Conservation (phyloP, 2,329 filamentous ascomycete species). For the Aspergillus quadricinctus region DNA sequence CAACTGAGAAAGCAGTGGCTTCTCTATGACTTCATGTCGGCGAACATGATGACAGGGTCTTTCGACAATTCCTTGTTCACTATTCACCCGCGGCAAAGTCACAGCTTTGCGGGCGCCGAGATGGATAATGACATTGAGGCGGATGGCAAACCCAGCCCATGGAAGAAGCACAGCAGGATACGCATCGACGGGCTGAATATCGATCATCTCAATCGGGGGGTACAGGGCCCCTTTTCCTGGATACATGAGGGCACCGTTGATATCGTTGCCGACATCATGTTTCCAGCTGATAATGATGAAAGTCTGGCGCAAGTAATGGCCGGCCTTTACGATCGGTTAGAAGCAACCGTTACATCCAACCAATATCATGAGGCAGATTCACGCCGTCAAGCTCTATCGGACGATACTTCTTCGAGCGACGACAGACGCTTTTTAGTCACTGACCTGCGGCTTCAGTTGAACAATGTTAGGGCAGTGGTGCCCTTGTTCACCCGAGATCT, state of each 20-base stretch:
- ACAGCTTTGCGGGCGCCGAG: conserved; percentile 67
- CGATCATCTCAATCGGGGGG: conserved; percentile 89
- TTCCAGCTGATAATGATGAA: conserved; percentile 81
- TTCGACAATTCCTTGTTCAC: conserved; percentile 96
- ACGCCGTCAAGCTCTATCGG: conserved; percentile 17
- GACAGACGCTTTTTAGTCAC: conserved; percentile 82
- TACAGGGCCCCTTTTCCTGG: conserved; percentile 93
- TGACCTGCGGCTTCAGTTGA: conserved; percentile 91
- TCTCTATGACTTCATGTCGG: conserved; percentile 94
- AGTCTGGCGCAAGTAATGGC: conserved; percentile 90
- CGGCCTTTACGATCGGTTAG: conserved; percentile 95
- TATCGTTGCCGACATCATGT: conserved; percentile 92
- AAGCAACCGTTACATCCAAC: conserved; percentile 82
- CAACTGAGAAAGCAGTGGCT: conserved; percentile 93
- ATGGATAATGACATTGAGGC: conserved; percentile 53
- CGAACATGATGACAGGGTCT: conserved; percentile 92
- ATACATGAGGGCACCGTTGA: conserved; percentile 97
- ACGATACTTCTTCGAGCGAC: conserved; percentile 24
- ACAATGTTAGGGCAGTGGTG: conserved; percentile 88
- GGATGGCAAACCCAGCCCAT: conserved; percentile 64
- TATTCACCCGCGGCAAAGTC: conserved; percentile 88
- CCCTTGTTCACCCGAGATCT: conserved; percentile 88
- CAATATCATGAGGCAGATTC: conserved; percentile 45
- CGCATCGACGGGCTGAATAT: conserved; percentile 92
- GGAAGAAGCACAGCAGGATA: conserved; percentile 94